phyloP scores from a whole-genome alignment of 305 asterid genomes.

The Withania somnifera region DNA sequence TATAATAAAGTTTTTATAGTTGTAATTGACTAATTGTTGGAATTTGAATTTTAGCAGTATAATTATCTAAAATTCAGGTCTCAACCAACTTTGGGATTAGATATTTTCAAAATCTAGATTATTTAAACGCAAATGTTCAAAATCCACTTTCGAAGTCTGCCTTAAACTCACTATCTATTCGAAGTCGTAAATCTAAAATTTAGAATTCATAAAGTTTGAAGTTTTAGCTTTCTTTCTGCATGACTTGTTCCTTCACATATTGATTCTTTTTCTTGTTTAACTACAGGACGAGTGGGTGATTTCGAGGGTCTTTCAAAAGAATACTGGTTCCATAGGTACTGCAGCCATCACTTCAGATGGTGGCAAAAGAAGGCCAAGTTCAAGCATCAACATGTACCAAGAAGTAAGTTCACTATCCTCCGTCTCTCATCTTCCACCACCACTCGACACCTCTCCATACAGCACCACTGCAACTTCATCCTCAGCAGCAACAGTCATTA shows the following conservation, averaged over 20 bases:
- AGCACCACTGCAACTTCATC: conserved; percentile 22
- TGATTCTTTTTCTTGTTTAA: background rate
- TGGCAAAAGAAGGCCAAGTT: conserved; percentile 32
- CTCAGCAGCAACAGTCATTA: background rate
- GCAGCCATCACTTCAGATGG: conserved; percentile 22
- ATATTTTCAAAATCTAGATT: too few species aligned
- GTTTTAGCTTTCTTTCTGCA: too few species aligned
- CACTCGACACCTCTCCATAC: conserved; percentile 13
- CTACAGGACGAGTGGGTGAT: conserved; percentile 92
- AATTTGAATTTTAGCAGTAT: too few species aligned
- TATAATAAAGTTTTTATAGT: too few species aligned
- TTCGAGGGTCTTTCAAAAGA: conserved; percentile 72
- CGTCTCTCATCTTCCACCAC: conserved; percentile 48
- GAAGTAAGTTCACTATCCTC: conserved; percentile 49
- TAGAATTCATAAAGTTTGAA: background rate
- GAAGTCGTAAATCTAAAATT: background rate
- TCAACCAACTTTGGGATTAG: too few species aligned
- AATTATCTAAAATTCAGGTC: too few species aligned
- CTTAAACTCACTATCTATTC: background rate
- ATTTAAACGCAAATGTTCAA: too few species aligned
- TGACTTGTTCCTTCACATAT: background rate
- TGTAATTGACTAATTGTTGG: too few species aligned
- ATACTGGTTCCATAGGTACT: conserved; percentile 18
- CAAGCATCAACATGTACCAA: conserved; percentile 7
- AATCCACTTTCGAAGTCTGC: too few species aligned